These are phyloP conservation scores for Cryptococcus sp. DNA, from an alignment of 1,284 basidiomycete species.

Conservation along the genomic window DNA sequence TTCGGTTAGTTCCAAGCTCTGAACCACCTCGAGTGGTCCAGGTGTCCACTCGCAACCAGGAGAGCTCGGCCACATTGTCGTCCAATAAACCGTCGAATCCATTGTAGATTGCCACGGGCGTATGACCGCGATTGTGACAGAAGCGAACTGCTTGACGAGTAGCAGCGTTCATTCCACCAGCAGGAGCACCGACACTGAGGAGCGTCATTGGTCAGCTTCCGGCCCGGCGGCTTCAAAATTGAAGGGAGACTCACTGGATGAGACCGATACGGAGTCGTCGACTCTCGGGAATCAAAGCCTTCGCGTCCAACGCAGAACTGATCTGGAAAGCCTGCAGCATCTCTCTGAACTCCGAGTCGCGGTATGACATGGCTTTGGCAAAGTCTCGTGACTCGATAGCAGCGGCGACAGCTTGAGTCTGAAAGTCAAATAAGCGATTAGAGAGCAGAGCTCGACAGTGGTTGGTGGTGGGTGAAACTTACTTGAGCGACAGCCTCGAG, in stretches of 20 bases:
- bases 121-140: constrained; percentile 89
- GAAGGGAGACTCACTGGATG: constrained; percentile 73
- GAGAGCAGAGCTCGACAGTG: constrained; percentile 1
- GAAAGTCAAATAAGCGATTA: background rate
- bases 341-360: constrained; percentile 91
- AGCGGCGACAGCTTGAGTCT: constrained; percentile 83
- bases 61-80: constrained; percentile 78
- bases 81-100: constrained; percentile 93
- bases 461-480: constrained; percentile 15
- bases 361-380: constrained; percentile 77
- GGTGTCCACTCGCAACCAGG: constrained; percentile 96
- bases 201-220: background rate
- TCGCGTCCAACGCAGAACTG: constrained; percentile 66
- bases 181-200: constrained; percentile 78
- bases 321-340: constrained; percentile 79
- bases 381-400: constrained; percentile 86
- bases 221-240: background rate
- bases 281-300: constrained; percentile 63
- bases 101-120: constrained; percentile 87
- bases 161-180: constrained; percentile 98
- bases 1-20: constrained; percentile 94
- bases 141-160: constrained; percentile 92
- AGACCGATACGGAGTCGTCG: constrained; percentile 84
- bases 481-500: constrained; percentile 90
- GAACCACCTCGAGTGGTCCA: constrained; percentile 98